A percentile compares a stretch with the other conserved stretches of the same genome.
phyloP scores from a whole-genome alignment of 768 basidiomycete species.

The Lepiota venenata region DNA sequence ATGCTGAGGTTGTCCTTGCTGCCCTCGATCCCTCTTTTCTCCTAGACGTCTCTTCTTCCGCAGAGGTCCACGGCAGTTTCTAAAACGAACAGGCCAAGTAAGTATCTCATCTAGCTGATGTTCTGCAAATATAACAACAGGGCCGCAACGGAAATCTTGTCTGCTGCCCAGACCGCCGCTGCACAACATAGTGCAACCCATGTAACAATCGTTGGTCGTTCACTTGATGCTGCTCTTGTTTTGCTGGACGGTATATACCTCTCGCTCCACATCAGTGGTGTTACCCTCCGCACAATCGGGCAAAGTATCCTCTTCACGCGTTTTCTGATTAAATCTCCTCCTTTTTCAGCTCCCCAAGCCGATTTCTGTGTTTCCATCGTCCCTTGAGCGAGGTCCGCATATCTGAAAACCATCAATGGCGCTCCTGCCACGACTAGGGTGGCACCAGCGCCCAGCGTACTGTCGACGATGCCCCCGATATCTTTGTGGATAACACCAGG shows the following conservation, averaged over 20 bases:
- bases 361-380: slow-evolving; percentile 37
- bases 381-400: slow-evolving; percentile 41
- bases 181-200: slow-evolving; percentile 26
- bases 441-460: slow-evolving; percentile 21
- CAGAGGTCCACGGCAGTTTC: slow-evolving; percentile 45
- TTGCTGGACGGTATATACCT: slow-evolving; percentile 57
- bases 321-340: slow-evolving; percentile 10
- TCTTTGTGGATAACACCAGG: neutral
- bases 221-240: slow-evolving; percentile 43
- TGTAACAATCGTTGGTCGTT: slow-evolving; percentile 43
- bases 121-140: slow-evolving; percentile 19
- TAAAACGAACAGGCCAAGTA: slow-evolving; percentile 37
- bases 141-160: slow-evolving; percentile 34
- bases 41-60: slow-evolving; percentile 36
- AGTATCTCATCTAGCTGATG: slow-evolving; percentile 4
- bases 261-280: slow-evolving; percentile 42
- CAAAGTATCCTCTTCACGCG: slow-evolving; percentile 28
- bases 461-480: slow-evolving; percentile 18
- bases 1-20: slow-evolving; percentile 29
- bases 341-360: slow-evolving; percentile 52
- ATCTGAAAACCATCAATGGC: slow-evolving; percentile 23
- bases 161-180: slow-evolving; percentile 35
- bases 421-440: slow-evolving; percentile 24
- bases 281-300: slow-evolving; percentile 32
- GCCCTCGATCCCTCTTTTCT: slow-evolving; percentile 35